Evolutionary conservation across 768 basidiomycete genomes (phyloP), one percentile per base, ranked within the genome.

Genomic region (Pleurotus giganteus): DNA sequence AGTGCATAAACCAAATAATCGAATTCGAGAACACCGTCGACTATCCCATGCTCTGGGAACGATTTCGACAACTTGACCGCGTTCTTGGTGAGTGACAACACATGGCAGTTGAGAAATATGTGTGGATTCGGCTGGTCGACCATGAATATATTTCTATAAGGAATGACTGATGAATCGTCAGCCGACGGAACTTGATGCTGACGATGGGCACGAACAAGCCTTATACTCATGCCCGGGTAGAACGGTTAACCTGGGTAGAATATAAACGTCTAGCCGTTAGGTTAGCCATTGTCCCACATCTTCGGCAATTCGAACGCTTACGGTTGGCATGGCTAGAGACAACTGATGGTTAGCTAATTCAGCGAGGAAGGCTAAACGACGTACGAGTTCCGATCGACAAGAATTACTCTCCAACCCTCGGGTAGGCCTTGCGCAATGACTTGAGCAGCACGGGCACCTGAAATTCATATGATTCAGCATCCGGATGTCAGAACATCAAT

Each of bases 221-320:
- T 85, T 86, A 67, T 85, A 80, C 66, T 84, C 83, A 59, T 85
- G 80, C 17, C 80, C 78, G 36, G 82, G 73, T 4, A 85, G 73
- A 19, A 84, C 78, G 15, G 82, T 77, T 49, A 79, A 76, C 49
- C 84, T 72, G 3, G 84, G 80, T 36, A 86, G 73, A 27, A 81
- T 78, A 64, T 86, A 88, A 1, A 84, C 73, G 59, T 82, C 78
- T 75, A 52, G 27, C 13, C 45, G 56, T 34, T 26, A n/a, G 26
- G 24, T 53, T 15, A 52, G 53, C 31, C 44, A 39, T 31, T 26
- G 11, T 11, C 4, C 12, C 34, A 42, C 17, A 1, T 19, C 15
- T 23, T 2, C 24, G 47, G 51, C 4, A 36, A 34, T 19, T 12
- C 26, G 2, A 24, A 13, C 12, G 57, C 74, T 59, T 46, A 78